These are phyloP conservation scores for Botryotinia convoluta DNA, from an alignment of 2,329 filamentous ascomycete species.

Conservation along the genomic window DNA sequence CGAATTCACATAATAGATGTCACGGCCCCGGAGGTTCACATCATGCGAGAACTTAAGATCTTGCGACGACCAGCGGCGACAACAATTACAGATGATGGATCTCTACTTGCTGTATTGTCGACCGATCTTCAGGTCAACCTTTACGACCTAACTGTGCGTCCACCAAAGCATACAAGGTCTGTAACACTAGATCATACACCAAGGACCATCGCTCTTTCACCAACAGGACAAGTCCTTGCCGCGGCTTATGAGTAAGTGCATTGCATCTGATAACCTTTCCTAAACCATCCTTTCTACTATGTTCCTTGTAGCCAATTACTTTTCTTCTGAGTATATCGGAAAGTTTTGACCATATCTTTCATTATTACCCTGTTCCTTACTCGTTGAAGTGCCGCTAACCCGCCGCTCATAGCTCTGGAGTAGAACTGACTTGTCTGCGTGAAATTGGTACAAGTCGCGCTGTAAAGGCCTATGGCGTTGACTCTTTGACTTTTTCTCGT, in stretches of 20 bases:
- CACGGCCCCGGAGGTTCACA: conserved; percentile 55
- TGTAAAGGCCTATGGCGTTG: conserved; percentile 75
- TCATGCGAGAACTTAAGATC: conserved; percentile 78
- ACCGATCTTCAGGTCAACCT: conserved; percentile 81
- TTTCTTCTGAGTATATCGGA: background rate
- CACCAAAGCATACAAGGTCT: conserved; percentile 69
- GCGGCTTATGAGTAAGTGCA: conserved; percentile 67
- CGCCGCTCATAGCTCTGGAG: conserved; percentile 52
- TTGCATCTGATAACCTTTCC: background rate
- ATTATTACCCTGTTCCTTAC: background rate
- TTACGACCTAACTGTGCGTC: conserved; percentile 66
- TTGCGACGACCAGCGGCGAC: conserved; percentile 71
- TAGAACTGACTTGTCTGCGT: conserved; percentile 77
- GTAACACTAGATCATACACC: conserved; percentile 77
- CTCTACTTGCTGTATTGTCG: conserved; percentile 73
- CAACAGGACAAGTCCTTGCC: conserved; percentile 77
- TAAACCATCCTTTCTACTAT: background rate
- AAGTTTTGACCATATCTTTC: background rate
- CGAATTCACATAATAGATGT: conserved; percentile 77
- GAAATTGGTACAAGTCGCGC: conserved; percentile 61
- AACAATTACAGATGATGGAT: conserved; percentile 76
- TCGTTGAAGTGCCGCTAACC: conserved; percentile 5
- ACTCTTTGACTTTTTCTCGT: conserved; percentile 70
- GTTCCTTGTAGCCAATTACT: background rate
- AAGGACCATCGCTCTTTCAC: conserved; percentile 74